Evolutionary conservation across 495 filamentous ascomycete genomes (phyloP).

Genomic region (Aspergillus funiculosus): DNA sequence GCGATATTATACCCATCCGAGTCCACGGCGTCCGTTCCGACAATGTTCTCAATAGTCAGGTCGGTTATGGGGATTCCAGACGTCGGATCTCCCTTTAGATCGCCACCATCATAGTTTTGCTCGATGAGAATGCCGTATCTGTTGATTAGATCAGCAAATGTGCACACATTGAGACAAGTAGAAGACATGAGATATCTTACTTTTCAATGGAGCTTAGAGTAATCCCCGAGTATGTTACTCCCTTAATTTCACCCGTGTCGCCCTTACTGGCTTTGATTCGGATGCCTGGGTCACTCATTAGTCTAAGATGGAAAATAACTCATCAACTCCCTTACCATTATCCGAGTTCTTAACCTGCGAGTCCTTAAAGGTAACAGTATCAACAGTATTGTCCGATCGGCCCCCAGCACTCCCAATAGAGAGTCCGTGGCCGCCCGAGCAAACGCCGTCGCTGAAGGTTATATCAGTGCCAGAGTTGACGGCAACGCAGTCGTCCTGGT

Average conservation of each 20-base stretch:
- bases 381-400: conserved; percentile 53
- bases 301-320: no score
- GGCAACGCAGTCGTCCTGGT: conserved; percentile 64
- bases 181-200: background rate
- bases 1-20: conserved; percentile 17
- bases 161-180: no score
- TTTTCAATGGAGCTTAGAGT: conserved; percentile 47
- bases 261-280: conserved; percentile 59
- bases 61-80: conserved; percentile 56
- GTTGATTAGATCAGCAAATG: conserved; percentile 7
- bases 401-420: conserved; percentile 65
- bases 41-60: conserved; percentile 48
- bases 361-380: conserved; percentile 48
- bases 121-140: conserved; percentile 62
- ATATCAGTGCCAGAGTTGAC: conserved; percentile 57
- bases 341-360: conserved; percentile 48
- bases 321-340: no score
- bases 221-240: conserved; percentile 57
- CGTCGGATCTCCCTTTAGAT: conserved; percentile 54
- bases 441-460: conserved; percentile 45
- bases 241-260: conserved; percentile 51
- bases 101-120: conserved; percentile 63
- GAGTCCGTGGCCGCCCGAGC: conserved; percentile 58
- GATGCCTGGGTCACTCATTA: conserved; percentile 38
- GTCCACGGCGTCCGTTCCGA: conserved; percentile 41